Evolutionary conservation across 2,329 filamentous ascomycete species (phyloP).

Genomic region (Fusarium brachygibbosum): DNA sequence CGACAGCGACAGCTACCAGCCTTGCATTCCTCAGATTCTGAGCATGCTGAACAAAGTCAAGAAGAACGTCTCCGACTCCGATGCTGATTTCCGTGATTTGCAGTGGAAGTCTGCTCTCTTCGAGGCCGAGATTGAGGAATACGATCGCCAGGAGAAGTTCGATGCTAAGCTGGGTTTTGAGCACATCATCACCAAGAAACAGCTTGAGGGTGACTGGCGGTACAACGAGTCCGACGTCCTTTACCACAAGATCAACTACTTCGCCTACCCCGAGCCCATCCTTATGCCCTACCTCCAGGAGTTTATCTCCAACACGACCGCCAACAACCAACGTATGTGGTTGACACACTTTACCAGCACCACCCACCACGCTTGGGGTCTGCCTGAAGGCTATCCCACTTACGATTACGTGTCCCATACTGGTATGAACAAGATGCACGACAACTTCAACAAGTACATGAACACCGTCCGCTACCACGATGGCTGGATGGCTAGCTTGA

Average conservation of each 20-base stretch:
- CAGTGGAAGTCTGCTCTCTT: slow-evolving; percentile 54
- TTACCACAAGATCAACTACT: slow-evolving; percentile 52
- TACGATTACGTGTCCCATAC: slow-evolving; percentile 43
- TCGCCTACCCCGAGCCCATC: slow-evolving; percentile 52
- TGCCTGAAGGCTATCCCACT: slow-evolving; percentile 41
- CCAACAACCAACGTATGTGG: slow-evolving; percentile 54
- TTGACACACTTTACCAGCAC: slow-evolving; percentile 56
- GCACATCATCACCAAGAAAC: slow-evolving; percentile 50
- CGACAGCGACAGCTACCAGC: slow-evolving; percentile 59
- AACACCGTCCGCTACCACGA: slow-evolving; percentile 54
- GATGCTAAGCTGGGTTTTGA: slow-evolving; percentile 53
- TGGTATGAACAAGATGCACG: slow-evolving; percentile 46
- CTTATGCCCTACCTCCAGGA: slow-evolving; percentile 52
- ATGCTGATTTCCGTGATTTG: slow-evolving; percentile 46
- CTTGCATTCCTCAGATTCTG: slow-evolving; percentile 59
- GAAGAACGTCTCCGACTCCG: slow-evolving; percentile 26
- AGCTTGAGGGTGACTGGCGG: slow-evolving; percentile 45
- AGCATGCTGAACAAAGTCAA: slow-evolving; percentile 53
- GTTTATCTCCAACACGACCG: slow-evolving; percentile 51
- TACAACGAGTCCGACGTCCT: slow-evolving; percentile 45
- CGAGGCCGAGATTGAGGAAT: slow-evolving; percentile 54
- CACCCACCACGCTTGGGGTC: slow-evolving; percentile 53
- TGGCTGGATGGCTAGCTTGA: slow-evolving; percentile 51
- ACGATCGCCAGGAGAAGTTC: slow-evolving; percentile 54
- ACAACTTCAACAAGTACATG: slow-evolving; percentile 53